Base-by-base conservation (phyloP, 495 filamentous ascomycete genomes). In the Jackrogersella minutella region DNA sequence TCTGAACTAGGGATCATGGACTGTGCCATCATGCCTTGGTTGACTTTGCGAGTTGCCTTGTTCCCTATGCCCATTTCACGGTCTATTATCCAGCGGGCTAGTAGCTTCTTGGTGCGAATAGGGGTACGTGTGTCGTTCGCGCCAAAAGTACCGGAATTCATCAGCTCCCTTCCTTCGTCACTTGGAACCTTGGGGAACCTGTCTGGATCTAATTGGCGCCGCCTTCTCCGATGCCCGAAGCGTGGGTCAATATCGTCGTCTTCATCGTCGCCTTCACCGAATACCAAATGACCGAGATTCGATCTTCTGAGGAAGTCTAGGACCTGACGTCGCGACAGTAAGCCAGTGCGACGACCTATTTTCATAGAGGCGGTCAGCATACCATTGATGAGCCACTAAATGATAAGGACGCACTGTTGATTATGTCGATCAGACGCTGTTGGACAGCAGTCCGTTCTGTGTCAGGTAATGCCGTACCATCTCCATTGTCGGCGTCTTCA, bases 101-200 rank as follows among this genome's bases (percentile, higher is more conserved):
- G 74, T 13, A 71, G 81, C 62, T 85, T 86, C 73, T 88, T 89
- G 36, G 84, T 79, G 56, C 79, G 85, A 74, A 75, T 40, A 70
- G 84, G 64, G 80, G 83, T 74, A 17, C 81, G 81, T 41, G 80
- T 73, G 46, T 86, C 80, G 54, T 84, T 88, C 17, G 80, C 80
- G 3, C 93, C 93, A 71, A 96, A 97, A 3, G 79, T 80, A 1
- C 93, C 93, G 13, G 88, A 87, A 22, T 85, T 79, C 93, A 97
- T 96, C 66, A 97, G 77, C 55, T 87, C 84, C 54, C 74, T 81
- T 8, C 93, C 93, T 56, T 86, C 81, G 5, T 92, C 87, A 69
- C 88, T 94, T 0, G 93, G 93, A 0, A 96, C 86, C 58, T 87
- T 88, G 14, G 93, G 91, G 56, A 89, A 91, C 33, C 74, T 69